A percentile compares a stretch with the other conserved stretches of the same genome.
Conservation (phyloP, 257 asterid species). For the Scutellaria minor region DNA sequence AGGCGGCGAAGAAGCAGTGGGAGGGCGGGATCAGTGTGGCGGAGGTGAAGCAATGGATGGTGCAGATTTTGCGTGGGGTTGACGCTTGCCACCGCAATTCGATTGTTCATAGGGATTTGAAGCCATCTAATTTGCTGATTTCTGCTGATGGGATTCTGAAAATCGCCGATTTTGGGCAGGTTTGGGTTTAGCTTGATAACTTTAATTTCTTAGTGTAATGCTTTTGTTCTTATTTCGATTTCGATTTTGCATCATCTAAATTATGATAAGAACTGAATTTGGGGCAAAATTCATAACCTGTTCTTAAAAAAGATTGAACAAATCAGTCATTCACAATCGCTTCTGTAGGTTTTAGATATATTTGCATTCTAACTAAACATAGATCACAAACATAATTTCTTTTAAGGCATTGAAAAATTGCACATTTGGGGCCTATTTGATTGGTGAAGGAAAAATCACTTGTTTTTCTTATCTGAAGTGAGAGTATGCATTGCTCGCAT, state of each 20-base stretch:
- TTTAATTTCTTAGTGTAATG: neutral
- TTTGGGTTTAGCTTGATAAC: neutral
- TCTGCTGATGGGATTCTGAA: conserved; percentile 84
- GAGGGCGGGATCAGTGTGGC: conserved; percentile 64
- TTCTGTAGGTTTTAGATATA: no score
- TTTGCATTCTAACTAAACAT: no score
- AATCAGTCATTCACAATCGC: neutral
- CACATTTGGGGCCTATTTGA: no score
- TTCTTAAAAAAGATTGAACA: neutral
- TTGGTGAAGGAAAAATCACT: no score
- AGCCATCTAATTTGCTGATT: conserved; percentile 88
- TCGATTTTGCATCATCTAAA: neutral
- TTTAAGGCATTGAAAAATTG: no score
- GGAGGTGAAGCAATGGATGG: conserved; percentile 86
- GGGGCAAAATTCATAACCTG: neutral
- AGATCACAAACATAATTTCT: no score
- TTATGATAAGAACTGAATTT: neutral
- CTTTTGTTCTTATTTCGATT: neutral
- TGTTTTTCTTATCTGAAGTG: no score
- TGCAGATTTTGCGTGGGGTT: conserved; percentile 75
- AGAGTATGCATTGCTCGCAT: neutral
- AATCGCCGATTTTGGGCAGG: conserved; percentile 99
- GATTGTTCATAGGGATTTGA: conserved; percentile 87
- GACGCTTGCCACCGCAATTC: conserved; percentile 84
- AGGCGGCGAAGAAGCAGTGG: conserved; percentile 66